Conservation (phyloP, 768 basidiomycete species). For the Leccinum aurantiacum region DNA sequence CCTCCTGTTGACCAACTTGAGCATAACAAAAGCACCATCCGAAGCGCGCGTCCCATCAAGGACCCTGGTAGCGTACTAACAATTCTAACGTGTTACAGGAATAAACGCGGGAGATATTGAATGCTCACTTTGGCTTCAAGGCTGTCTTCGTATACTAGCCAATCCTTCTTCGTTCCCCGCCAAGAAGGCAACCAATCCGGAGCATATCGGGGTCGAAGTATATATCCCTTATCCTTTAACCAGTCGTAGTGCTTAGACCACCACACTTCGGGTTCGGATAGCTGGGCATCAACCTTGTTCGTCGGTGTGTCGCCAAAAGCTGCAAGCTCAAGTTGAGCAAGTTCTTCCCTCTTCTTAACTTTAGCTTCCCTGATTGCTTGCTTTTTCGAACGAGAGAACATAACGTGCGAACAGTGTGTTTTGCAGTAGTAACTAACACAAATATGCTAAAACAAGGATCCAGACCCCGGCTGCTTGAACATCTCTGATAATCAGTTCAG, state of each 20-base stretch:
- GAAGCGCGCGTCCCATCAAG: constrained; percentile 32
- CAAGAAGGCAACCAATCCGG: too few relatives aligned
- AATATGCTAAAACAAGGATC: too few relatives aligned
- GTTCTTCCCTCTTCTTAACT: background rate
- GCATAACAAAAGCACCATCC: constrained; percentile 29
- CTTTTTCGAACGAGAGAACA: too few relatives aligned
- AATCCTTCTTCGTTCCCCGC: background rate
- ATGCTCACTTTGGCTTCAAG: too few relatives aligned
- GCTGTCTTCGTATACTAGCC: too few relatives aligned
- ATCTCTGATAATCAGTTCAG: background rate
- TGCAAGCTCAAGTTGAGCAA: constrained; percentile 1
- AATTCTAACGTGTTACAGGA: background rate
- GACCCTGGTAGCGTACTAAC: constrained; percentile 9
- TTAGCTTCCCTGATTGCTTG: too few relatives aligned
- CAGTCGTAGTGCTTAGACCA: constrained; percentile 15
- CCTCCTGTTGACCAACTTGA: constrained; percentile 28
- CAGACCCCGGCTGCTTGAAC: too few relatives aligned
- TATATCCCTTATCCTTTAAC: constrained; percentile 16
- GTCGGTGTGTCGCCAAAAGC: background rate
- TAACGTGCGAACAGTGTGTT: too few relatives aligned
- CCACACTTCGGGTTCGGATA: constrained; percentile 11
- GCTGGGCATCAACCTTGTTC: background rate
- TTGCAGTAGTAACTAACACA: too few relatives aligned
- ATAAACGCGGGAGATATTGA: too few relatives aligned
- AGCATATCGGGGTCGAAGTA: constrained; percentile 2